Evolutionary conservation across 139 green algal genomes (phyloP).

Genomic region (Bryopsis sp.): DNA sequence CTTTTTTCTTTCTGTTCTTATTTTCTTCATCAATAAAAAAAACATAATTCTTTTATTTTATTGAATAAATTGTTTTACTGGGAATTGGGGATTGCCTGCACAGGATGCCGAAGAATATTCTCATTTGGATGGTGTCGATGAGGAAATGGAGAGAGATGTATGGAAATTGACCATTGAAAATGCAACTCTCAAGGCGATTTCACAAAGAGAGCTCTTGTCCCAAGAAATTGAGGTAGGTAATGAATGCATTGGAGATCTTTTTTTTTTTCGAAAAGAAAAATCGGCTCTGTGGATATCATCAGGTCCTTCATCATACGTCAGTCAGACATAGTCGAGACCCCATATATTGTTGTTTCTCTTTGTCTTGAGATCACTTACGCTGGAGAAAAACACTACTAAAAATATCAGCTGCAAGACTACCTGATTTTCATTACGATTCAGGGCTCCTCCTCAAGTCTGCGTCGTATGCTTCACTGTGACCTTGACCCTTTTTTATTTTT

Average conservation of each 20-base stretch:
- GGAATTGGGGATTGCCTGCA: not conserved
- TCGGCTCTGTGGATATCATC: not conserved
- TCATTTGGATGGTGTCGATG: not conserved
- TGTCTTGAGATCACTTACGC: not conserved
- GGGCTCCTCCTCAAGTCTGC: no score
- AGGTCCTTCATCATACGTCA: not conserved
- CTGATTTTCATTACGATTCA: no score
- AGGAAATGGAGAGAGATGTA: not conserved
- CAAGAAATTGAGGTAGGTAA: slow-evolving; percentile 5
- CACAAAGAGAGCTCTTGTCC: not conserved
- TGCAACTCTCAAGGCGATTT: not conserved
- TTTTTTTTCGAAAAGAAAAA: not conserved
- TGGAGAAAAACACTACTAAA: not conserved
- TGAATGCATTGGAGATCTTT: no score
- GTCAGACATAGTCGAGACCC: not conserved
- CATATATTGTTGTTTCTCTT: no score
- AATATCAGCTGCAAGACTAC: no score
- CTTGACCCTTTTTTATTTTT: no score
- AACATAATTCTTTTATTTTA: not conserved
- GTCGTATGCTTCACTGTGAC: no score
- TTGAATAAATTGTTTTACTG: not conserved
- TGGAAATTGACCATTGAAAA: slow-evolving; percentile 1
- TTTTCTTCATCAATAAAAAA: not conserved
- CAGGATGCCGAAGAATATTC: slow-evolving; percentile 5
- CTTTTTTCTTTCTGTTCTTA: not conserved